phyloP scores from a whole-genome alignment of 2,329 filamentous ascomycete species.

The Cladosporium velox region DNA sequence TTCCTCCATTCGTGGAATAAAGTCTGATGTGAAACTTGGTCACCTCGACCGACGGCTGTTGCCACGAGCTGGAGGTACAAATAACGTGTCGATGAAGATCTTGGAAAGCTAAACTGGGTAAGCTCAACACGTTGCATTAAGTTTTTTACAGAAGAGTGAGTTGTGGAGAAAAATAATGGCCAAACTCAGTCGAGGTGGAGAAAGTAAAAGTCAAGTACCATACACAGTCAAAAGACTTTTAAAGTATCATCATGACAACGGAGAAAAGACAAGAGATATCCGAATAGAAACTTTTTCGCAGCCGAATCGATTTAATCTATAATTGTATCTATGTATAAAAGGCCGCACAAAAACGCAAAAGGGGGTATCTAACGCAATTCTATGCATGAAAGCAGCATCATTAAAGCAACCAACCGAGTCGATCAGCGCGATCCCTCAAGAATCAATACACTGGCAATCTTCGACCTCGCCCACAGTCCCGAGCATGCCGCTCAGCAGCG shows the following conservation, averaged over 20 bases:
- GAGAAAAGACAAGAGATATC: background rate
- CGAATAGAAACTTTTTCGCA: background rate
- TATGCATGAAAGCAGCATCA: background rate
- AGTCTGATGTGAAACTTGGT: too few species aligned
- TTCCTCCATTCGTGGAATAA: too few species aligned
- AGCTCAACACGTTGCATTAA: background rate
- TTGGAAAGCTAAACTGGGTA: background rate
- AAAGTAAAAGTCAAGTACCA: background rate
- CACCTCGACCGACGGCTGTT: too few species aligned
- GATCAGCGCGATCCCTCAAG: background rate
- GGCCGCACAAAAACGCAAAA: background rate
- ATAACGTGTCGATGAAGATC: background rate
- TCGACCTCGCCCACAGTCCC: constrained; percentile 21
- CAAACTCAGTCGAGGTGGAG: background rate
- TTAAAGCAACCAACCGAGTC: background rate
- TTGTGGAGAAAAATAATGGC: background rate
- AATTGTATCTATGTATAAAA: background rate
- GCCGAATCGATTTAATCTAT: background rate
- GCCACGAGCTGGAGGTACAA: too few species aligned
- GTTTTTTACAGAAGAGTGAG: too few species aligned
- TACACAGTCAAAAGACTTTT: background rate
- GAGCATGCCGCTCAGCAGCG: constrained; percentile 28
- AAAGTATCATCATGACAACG: background rate
- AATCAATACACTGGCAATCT: constrained; percentile 33
- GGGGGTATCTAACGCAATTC: background rate